Base-by-base conservation (phyloP, 164 flowering plant species). In the Aristolochia contorta region DNA sequence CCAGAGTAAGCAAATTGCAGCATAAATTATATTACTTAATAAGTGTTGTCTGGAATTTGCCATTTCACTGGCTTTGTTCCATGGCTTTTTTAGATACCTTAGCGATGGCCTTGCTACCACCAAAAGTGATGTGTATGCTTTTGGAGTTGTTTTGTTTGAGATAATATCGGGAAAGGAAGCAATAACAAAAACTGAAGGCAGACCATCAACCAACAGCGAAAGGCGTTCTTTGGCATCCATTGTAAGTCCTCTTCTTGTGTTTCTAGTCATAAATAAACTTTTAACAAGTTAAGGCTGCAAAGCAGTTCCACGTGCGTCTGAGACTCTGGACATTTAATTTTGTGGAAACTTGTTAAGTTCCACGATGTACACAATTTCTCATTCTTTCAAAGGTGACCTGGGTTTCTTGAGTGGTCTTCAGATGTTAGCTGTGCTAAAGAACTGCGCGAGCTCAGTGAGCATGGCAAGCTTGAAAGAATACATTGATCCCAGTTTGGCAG, bases 51-150 rank as follows among this genome's bases (percentile, higher is more conserved):
- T 45, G 33, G 20, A 56, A 15, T 47, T 22, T 2, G 21, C 43
- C 65, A 58, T 64, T n/a, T 21, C 67, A 27, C 33, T 72, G 16
- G 15, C 58, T 65, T 30, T 30, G 24, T 12, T 48, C 62, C 18
- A 52, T 43, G 20, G 62, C 59, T 51, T 53, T 13, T 21, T 12
- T 70, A 92, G 98, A 74, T 92, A 89, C 64, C 69, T 89, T 79
- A 81, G 87, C 57, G 82, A 87, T 78, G 98, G 98, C 45, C 68
- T 75, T n/a, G 96, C 96, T 21, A 78, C 98, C 3, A 66, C 79
- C 50, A 92, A 89, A 67, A 92, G 93, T 56, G 98, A 92, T 79
- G 93, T 92, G 0, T 92, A 87, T 79, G 98, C 98, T 41, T 92
- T 83, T 82, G 98, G 96, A 37, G 83, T 92, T 59, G 93, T 92